Evolutionary conservation across 345 rosid species (phyloP), one percentile per base, ranked within the genome.

Genomic region (Sisymbrium altissimum): DNA sequence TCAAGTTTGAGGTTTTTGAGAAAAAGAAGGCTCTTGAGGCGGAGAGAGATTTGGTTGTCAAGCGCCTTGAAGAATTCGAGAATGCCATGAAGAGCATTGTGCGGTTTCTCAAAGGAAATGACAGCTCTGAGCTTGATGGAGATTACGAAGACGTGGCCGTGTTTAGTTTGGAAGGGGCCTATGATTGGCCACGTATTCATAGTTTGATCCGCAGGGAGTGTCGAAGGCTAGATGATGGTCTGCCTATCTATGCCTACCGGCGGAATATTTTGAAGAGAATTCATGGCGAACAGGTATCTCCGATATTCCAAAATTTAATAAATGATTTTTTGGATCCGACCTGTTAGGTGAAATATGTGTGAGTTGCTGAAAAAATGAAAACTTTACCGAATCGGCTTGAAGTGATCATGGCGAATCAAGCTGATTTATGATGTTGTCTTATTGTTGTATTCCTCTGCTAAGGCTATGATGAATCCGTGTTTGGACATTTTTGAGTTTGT

Each of bases 221-320:
- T 79, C 80, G 84, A 69, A 82, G 97, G 81, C 79, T 91, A 3
- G 86, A 88, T 36, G 88, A 84, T 83, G 93, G 93, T 8, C 64
- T 91, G 46, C 98, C 98, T 4, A 86, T 93, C 44, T 93, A 89
- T 25, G 81, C 87, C 12, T 62, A 63, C 64, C 71, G 97, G 69
- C 74, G 60, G 49, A 82, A 72, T 35, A 84, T 91, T 81, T 83
- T 91, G 68, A 64, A 40, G 54, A 66, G 29, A 70, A 81, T 93
- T 66, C 68, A 81, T 71, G 54, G 52, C 1, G 71, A 80, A 30
- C 92, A 88, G 96, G 97, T 93, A 65, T 6, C 27, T 27, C 11
- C 8, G 4, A 35, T 33, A 15, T 13, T 44, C 32, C 17, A 29
- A 13, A 5, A 10, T 32, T 53, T 54, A 52, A 36, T 7, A 4